A percentile compares a stretch with the other conserved stretches of the same genome.
Evolutionary conservation across 495 filamentous ascomycete genomes (phyloP).

Genomic region (Penicillium goetzii): DNA sequence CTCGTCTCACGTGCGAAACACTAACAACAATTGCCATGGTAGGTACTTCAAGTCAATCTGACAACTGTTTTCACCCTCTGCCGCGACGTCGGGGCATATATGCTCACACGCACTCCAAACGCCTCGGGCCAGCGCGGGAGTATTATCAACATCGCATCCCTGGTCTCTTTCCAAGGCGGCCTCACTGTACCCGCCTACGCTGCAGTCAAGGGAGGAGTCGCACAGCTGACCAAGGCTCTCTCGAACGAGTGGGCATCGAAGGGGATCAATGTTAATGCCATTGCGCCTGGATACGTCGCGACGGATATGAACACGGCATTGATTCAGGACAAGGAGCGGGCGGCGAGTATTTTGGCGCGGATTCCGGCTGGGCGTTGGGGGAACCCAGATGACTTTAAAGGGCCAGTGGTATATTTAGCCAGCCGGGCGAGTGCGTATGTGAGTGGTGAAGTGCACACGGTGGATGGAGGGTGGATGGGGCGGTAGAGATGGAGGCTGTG

Average conservation of each 20-base stretch:
- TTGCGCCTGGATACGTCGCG: conserved; percentile 75
- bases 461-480: conserved; percentile 93
- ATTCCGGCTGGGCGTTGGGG: conserved; percentile 79
- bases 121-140: conserved; percentile 57
- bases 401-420: conserved; percentile 44
- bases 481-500: conserved; percentile 45
- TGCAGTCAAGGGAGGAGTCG: conserved; percentile 77
- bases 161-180: conserved; percentile 83
- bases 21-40: background rate
- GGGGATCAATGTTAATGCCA: conserved; percentile 74
- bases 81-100: conserved; percentile 77
- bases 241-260: conserved; percentile 75
- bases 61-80: conserved; percentile 75
- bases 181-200: conserved; percentile 84
- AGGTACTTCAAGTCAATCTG: conserved; percentile 82
- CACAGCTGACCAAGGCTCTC: conserved; percentile 79
- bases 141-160: conserved; percentile 79
- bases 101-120: conserved; percentile 60
- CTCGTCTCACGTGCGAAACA: background rate
- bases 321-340: conserved; percentile 64
- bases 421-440: conserved; percentile 73
- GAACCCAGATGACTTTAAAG: conserved; percentile 44
- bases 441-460: conserved; percentile 73
- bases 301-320: conserved; percentile 87
- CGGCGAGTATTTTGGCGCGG: conserved; percentile 68